Evolutionary conservation across 352 stramenopile species (phyloP), one percentile per base, ranked within the genome.

Genomic region (Thraustochytrium sp.): DNA sequence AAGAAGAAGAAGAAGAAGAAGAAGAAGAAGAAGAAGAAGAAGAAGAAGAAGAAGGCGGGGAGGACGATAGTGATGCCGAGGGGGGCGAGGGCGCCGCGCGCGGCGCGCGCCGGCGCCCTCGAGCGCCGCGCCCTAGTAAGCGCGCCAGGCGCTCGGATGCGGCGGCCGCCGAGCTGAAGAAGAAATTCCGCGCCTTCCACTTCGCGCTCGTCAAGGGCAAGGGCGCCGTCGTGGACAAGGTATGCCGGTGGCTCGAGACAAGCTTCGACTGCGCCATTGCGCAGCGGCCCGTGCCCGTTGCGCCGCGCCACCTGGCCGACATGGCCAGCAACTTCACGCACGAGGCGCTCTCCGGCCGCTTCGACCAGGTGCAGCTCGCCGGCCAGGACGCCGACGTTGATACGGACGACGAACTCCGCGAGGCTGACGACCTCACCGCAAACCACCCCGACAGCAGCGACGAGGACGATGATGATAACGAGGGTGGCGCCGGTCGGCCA

Each of bases 141-240:
- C 54, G 54, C 8, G 23, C 8, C 5, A 63, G 26, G 34, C 55
- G 55, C 16, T 64, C 34, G 55, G 18, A 34, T 26, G 26, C 11
- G 55, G 1, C 26, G 11, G 55, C 1, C 55, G 48, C 18, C n/a
- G 48, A n/a, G 48, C 18, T 18, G 48, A 64, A 64, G 55, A 64
- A 64, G 11, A 54, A 54, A 77, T 77, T 77, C 46, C 31, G n/a
- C 26, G 18, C 31, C 21, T 77, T 77, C 48, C 64, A 54, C 42
- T 77, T 77, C 64, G 42, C 48, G 4, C 46, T 77, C 18, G 18
- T 61, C 48, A 77, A 77, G n/a, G 64, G 64, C 26, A 77, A 77
- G n/a, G 42, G 42, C 64, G 29, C 64, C 26, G 42, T 77, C 0
- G 64, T 77, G 38, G 42, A 54, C n/a, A 54, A 48, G 31, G 44